These are phyloP conservation scores for Solanum paucissectum DNA, from an alignment of 257 asterid species.

Conservation along the genomic window DNA sequence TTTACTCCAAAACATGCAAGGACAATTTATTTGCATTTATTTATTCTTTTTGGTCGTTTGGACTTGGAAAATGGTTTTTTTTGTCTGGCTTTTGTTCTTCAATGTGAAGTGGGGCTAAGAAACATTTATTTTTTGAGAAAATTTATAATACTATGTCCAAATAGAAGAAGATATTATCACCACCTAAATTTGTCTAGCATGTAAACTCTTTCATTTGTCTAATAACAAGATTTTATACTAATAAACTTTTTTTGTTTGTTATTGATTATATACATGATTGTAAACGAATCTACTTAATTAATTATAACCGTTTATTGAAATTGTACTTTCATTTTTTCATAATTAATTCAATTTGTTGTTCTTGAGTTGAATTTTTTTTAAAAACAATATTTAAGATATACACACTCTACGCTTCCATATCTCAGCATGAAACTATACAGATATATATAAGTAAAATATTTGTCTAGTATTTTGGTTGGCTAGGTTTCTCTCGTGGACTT, in stretches of 20 bases:
- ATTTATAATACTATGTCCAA: neutral
- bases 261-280: neutral
- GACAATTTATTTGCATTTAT: slow-evolving; percentile 5
- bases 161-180: neutral
- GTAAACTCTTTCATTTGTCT: slow-evolving; percentile 16
- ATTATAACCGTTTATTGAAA: neutral
- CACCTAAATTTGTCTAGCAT: slow-evolving; percentile 16
- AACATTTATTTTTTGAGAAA: slow-evolving; percentile 1
- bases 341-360: neutral
- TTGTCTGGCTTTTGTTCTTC: slow-evolving; percentile 17
- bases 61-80: slow-evolving; percentile 26
- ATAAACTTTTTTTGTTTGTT: neutral
- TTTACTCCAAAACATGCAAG: slow-evolving; percentile 32
- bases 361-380: neutral
- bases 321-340: neutral
- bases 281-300: neutral
- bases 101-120: slow-evolving; percentile 4
- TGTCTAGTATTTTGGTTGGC: neutral
- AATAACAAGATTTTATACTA: neutral
- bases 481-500: neutral
- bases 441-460: too few species aligned
- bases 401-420: too few species aligned
- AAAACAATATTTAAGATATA: too few species aligned
- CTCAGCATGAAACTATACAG: neutral
- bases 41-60: neutral